Conservation (phyloP, 2,329 filamentous ascomycete species). For the Sporothrix protearum region DNA sequence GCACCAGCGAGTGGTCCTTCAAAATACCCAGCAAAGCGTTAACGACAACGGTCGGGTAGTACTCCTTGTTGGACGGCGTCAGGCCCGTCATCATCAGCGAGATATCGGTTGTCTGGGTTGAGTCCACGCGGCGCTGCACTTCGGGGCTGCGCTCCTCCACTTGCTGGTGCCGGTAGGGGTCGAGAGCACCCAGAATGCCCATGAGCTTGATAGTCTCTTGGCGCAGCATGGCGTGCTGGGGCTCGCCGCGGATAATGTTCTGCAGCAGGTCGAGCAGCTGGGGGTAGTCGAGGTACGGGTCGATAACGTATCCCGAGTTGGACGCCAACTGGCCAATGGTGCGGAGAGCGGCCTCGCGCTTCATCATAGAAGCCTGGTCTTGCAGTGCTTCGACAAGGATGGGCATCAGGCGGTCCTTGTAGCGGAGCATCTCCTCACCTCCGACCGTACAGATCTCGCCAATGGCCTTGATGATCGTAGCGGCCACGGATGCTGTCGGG, state of each 20-base stretch:
- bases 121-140: conserved; percentile 63
- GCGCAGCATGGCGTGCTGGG: conserved; percentile 74
- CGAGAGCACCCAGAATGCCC: conserved; percentile 89
- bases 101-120: conserved; percentile 77
- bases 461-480: conserved; percentile 91
- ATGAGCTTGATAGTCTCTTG: conserved; percentile 96
- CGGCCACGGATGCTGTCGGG: conserved; percentile 78
- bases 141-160: conserved; percentile 87
- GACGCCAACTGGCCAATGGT: conserved; percentile 90
- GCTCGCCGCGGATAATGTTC: conserved; percentile 88
- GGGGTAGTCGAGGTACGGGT: conserved; percentile 92
- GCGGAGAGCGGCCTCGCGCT: conserved; percentile 85
- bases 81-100: conserved; percentile 97
- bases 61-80: conserved; percentile 95
- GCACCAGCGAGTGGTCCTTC: conserved; percentile 81
- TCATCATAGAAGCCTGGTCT: conserved; percentile 84
- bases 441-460: conserved; percentile 92
- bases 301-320: conserved; percentile 96
- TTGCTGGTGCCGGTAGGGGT: conserved; percentile 93
- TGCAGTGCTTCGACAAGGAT: conserved; percentile 92
- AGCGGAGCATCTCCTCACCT: conserved; percentile 87
- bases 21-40: conserved; percentile 90
- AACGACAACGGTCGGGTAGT: conserved; percentile 96
- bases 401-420: conserved; percentile 89
- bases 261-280: conserved; percentile 89